phyloP scores from a whole-genome alignment of 306 rosid genomes.

The Vachellia pachyceras region DNA sequence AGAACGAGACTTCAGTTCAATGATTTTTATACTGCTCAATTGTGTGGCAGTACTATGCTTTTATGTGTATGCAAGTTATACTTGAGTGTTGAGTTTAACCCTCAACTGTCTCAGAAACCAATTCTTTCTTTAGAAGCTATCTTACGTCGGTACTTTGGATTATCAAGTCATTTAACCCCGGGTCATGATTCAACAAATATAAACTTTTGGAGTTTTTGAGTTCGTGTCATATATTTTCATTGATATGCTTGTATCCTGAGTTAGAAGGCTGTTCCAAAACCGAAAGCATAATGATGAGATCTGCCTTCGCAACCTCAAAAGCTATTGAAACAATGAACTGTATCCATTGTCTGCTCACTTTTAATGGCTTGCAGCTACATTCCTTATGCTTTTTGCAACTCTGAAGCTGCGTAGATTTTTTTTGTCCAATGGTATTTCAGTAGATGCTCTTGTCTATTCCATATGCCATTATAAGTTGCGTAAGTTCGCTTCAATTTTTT shows the following conservation, averaged over 20 bases:
- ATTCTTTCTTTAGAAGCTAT: neutral
- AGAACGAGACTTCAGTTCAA: neutral
- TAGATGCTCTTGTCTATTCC: neutral
- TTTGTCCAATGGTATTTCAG: neutral
- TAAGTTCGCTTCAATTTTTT: neutral
- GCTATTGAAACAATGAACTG: slow-evolving; percentile 4
- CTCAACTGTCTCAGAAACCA: neutral
- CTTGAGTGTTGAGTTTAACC: neutral
- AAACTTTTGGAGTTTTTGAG: neutral
- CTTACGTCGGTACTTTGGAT: neutral
- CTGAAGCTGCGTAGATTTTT: neutral
- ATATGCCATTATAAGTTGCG: neutral
- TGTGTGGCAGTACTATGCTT: neutral
- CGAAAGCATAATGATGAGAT: slow-evolving; percentile 5
- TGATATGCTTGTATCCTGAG: neutral
- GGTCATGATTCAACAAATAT: neutral
- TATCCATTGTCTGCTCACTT: neutral
- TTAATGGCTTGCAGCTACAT: slow-evolving; percentile 10
- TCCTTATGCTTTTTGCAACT: neutral
- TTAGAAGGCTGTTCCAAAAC: neutral
- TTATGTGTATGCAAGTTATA: neutral
- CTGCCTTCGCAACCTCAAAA: slow-evolving; percentile 13
- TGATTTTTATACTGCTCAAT: neutral
- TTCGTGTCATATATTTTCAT: neutral
- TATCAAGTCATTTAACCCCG: neutral